Base-by-base conservation (phyloP, 345 rosid genomes). In the Citrus trifoliata region DNA sequence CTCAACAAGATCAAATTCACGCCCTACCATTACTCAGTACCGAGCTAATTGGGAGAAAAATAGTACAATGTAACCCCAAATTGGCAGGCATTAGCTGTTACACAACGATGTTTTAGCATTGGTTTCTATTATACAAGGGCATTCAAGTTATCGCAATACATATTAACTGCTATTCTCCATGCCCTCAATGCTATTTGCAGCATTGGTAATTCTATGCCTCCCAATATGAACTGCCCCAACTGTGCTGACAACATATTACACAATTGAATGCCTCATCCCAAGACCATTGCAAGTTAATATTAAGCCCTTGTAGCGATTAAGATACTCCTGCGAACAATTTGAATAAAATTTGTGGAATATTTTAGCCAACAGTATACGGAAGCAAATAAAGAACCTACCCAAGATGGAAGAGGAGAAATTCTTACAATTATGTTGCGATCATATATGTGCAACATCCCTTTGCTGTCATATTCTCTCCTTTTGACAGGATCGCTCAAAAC, bases 271-370 rank as follows among this genome's bases (percentile, higher is more conserved):
- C 85, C 73, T 88, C 87, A 93, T 89, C 76, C 98, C 99, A 66
- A 93, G 92, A 78, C 99, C 99, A 67, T 90, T 95, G 84, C 99
- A 93, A 83, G 98, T 95, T 67, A 95, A 78, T 87, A 95, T 92
- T 30, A 95, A 96, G 73, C 97, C 97, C 83, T 93, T 91, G 91
- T 95, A 90, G 9, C 87, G 90, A 79, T 89, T 85, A 18, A 95
- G 93, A 63, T 92, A 91, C 46, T 93, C 98, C 99, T 95, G 91
- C 88, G 89, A 79, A 73, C 77, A 79, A 76, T 10, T 10, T 7
- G 58, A 76, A 21, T 58, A 62, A 73, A 10, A 55, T 35, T 64
- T 59, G 13, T 3, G 10, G 60, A 46, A n/a, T 12, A 35, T 25
- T 48, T 27, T 53, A 74, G 72, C 62, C 62, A 10, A 3, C 30